phyloP scores from a whole-genome alignment of 129 eudicot genomes.

The Cynara cardunculus region DNA sequence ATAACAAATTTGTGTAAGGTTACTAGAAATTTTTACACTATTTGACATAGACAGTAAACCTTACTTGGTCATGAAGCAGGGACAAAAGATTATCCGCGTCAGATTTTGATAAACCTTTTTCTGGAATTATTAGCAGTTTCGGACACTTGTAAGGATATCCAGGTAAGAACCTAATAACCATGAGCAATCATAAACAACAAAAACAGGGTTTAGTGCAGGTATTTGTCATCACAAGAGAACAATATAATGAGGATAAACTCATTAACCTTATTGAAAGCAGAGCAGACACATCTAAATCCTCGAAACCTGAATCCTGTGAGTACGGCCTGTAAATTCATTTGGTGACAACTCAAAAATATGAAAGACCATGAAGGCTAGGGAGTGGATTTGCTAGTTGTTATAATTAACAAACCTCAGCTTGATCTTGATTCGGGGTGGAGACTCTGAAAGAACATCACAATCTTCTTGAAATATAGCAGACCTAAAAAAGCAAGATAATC shows the following conservation, averaged over 20 bases:
- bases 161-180: slow-evolving; percentile 58
- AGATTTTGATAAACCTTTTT: slow-evolving; percentile 71
- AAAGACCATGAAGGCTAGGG: background rate
- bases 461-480: slow-evolving; percentile 97
- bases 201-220: slow-evolving; percentile 7
- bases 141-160: slow-evolving; percentile 97
- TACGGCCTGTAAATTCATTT: slow-evolving; percentile 62
- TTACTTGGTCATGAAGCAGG: slow-evolving; percentile 84
- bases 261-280: slow-evolving; percentile 77
- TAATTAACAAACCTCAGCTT: slow-evolving; percentile 62
- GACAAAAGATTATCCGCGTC: slow-evolving; percentile 77
- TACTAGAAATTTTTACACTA: background rate
- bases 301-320: slow-evolving; percentile 85
- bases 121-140: slow-evolving; percentile 68
- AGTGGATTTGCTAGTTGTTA: slow-evolving; percentile 10
- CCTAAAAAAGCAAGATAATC: slow-evolving; percentile 38
- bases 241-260: background rate
- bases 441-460: slow-evolving; percentile 64
- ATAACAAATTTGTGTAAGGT: background rate
- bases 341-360: slow-evolving; percentile 24
- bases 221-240: slow-evolving; percentile 1
- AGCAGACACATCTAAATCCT: slow-evolving; percentile 80
- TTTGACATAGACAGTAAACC: slow-evolving; percentile 1
- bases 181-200: slow-evolving; percentile 17
- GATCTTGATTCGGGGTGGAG: slow-evolving; percentile 70